phyloP scores from a whole-genome alignment of 495 filamentous ascomycete species.

The Cercophora samala region DNA sequence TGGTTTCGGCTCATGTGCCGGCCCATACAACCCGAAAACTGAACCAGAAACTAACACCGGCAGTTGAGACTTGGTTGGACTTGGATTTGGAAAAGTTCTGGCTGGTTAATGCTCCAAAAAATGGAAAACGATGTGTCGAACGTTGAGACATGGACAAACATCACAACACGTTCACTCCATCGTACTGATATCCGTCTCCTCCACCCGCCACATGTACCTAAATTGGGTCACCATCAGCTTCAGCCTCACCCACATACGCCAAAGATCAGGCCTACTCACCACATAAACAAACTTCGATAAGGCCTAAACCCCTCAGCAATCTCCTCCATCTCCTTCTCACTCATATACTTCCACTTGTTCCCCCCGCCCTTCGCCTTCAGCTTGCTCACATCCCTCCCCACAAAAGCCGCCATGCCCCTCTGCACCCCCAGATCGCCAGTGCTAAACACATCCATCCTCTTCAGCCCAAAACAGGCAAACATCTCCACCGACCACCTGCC shows the following conservation, averaged over 20 bases:
- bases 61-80: not conserved
- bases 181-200: constrained; percentile 68
- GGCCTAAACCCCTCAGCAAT: constrained; percentile 75
- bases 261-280: constrained; percentile 25
- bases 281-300: constrained; percentile 67
- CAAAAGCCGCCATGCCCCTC: constrained; percentile 85
- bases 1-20: constrained; percentile 1
- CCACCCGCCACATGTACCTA: constrained; percentile 83
- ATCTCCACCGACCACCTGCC: constrained; percentile 94
- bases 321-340: constrained; percentile 86
- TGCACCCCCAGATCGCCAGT: constrained; percentile 92
- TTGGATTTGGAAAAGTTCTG: not conserved
- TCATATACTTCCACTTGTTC: constrained; percentile 97
- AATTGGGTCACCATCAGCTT: not conserved
- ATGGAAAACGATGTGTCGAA: not conserved
- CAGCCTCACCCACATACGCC: not conserved
- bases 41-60: not conserved
- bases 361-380: constrained; percentile 66
- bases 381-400: constrained; percentile 77
- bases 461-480: constrained; percentile 90
- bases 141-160: not conserved
- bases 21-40: not conserved
- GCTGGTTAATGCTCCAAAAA: not conserved
- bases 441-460: constrained; percentile 90
- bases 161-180: constrained; percentile 41